Conservation (phyloP, 768 basidiomycete genomes). For the Pisolithus microcarpus region DNA sequence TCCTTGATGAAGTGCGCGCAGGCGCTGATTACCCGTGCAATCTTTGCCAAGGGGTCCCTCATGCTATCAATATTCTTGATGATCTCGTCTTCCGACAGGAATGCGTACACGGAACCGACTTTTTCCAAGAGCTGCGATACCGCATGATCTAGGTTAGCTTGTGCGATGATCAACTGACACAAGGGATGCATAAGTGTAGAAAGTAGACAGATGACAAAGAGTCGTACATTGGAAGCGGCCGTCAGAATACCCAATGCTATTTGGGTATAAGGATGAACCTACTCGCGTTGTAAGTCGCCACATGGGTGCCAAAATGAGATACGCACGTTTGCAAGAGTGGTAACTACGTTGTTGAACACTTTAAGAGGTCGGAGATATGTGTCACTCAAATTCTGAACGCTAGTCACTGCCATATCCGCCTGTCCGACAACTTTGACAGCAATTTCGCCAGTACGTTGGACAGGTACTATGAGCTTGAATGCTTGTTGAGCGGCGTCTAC, state of each 20-base stretch:
- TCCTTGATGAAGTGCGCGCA: neutral
- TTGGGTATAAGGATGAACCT: neutral
- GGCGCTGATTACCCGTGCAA: neutral
- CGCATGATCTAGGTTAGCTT: neutral
- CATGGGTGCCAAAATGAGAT: neutral
- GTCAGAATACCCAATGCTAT: neutral
- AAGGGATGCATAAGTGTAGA: neutral
- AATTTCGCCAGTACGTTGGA: neutral
- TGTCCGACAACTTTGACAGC: neutral
- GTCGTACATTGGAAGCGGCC: neutral
- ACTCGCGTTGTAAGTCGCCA: neutral
- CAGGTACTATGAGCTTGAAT: no score
- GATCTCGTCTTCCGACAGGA: neutral
- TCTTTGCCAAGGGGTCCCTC: neutral
- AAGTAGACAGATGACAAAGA: neutral
- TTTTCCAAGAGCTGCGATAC: neutral
- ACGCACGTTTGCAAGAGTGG: neutral
- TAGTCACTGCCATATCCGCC: neutral
- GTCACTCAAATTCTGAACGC: neutral
- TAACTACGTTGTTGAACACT: neutral
- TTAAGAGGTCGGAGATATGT: neutral
- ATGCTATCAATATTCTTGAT: neutral
- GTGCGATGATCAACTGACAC: neutral
- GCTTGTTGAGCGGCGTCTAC: no score
- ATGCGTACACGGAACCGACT: neutral